These are phyloP conservation scores for Globisporangium lucens DNA, from an alignment of 352 stramenopile species.

Conservation along the genomic window DNA sequence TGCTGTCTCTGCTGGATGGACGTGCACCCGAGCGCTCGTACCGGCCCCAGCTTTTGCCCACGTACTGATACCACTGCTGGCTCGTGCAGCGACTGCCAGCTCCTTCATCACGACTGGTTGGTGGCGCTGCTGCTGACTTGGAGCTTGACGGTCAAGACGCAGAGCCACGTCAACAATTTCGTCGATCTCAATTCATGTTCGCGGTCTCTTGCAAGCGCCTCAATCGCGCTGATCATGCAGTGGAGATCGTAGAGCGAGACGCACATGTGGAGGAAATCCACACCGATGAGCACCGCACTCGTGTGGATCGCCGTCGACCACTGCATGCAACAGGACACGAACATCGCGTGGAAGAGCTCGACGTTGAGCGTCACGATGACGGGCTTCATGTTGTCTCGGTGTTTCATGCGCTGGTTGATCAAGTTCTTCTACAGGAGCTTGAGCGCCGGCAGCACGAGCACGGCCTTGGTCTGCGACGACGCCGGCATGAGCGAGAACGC, in stretches of 20 bases:
- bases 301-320: slow-evolving; percentile 23
- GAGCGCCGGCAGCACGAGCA: slow-evolving; percentile 25
- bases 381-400: slow-evolving; percentile 28
- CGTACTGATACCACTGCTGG: neutral
- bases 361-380: slow-evolving; percentile 51
- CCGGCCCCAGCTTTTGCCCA: neutral
- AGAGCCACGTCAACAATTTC: neutral
- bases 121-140: neutral
- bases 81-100: neutral
- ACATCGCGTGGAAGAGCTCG: slow-evolving; percentile 49
- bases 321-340: slow-evolving; percentile 40
- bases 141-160: neutral
- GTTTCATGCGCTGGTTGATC: neutral
- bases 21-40: neutral
- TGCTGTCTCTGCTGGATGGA: neutral
- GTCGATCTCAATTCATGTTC: neutral
- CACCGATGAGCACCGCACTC: slow-evolving; percentile 26
- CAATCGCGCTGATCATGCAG: neutral
- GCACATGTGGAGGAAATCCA: slow-evolving; percentile 37
- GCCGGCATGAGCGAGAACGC: slow-evolving; percentile 21
- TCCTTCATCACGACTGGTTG: no score
- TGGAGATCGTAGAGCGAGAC: slow-evolving; percentile 34
- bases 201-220: neutral
- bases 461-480: slow-evolving; percentile 16
- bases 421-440: slow-evolving; percentile 20